Base-by-base conservation (phyloP, 2,329 filamentous ascomycete genomes). In the Myriangium duriaei region DNA sequence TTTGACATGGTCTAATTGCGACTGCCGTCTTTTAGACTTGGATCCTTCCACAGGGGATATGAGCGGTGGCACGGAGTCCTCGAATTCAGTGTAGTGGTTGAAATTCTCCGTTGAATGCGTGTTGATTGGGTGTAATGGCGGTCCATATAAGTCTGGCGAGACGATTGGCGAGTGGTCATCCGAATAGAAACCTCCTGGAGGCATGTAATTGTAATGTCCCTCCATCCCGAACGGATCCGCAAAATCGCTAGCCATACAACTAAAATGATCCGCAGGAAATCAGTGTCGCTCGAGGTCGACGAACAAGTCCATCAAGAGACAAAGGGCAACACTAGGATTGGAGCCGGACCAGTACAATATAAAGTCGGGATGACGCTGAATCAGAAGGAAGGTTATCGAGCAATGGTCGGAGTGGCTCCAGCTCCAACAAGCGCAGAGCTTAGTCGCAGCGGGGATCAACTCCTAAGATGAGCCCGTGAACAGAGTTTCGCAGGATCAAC, bases 1-100 rank as follows among this genome's bases (percentile, higher is more conserved):
- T 60, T 96, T 96, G 48, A 92, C 81, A 52, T 81, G 79, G 44
- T 92, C 82, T n/a, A 49, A 43, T 24, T 43, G 44, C 9, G 46
- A 40, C 30, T 49, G 49, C 39, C 52, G 45, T 42, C 52, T 45
- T 37, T 52, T 46, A 28, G 51, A 48, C 26, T 51, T 47, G 34
- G 48, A 31, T 21, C 44, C 39, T 29, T 40, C 47, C 26, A 45
- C 48, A 32, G 49, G 47, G 28, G 53, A 47, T 4, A 49, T 42
- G 40, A 51, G 47, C 11, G 43, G 30, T 19, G 44, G 47, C 37
- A 40, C 51, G 11, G 49, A 39, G 21, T 56, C 53, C 17, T 55
- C 53, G 35, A 49, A 50, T 14, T 54, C 53, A 6, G 51, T 46
- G 21, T 55, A 56, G 36, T 39, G 46, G 37, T 51, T 50, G 14